A percentile compares a stretch with the other conserved stretches of the same genome.
phyloP scores from a whole-genome alignment of 2,329 filamentous ascomycete genomes.

The Calcarisporium arbuscula region DNA sequence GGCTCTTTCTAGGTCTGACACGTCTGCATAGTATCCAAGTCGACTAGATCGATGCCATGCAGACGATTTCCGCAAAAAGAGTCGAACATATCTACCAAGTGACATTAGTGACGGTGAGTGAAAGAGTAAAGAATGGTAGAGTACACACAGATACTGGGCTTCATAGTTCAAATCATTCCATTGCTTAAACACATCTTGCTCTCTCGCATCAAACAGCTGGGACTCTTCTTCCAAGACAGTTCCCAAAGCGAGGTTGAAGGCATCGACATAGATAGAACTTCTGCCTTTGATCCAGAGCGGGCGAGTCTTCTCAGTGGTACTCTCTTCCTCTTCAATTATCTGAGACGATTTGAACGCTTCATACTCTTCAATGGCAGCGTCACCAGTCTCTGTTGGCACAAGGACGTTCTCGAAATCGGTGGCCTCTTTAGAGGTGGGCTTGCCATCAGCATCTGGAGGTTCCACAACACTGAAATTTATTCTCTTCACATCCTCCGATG shows the following conservation, averaged over 20 bases:
- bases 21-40: conserved; percentile 75
- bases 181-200: conserved; percentile 67
- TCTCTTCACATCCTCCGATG: conserved; percentile 6
- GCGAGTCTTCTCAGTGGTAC: conserved; percentile 32
- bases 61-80: conserved; percentile 88
- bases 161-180: conserved; percentile 76
- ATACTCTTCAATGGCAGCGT: conserved; percentile 73
- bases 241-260: conserved; percentile 86
- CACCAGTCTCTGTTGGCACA: conserved; percentile 58
- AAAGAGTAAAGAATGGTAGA: background rate
- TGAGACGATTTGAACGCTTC: conserved; percentile 61
- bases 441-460: conserved; percentile 9
- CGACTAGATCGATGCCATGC: conserved; percentile 81
- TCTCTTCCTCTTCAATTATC: conserved; percentile 24
- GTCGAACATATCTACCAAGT: conserved; percentile 67
- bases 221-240: conserved; percentile 85
- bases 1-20: conserved; percentile 64
- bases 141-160: conserved; percentile 75
- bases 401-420: conserved; percentile 48
- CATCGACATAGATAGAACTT: conserved; percentile 93
- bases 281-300: conserved; percentile 62
- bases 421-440: too few relatives aligned
- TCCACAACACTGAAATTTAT: conserved; percentile 12
- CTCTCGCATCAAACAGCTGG: conserved; percentile 77
- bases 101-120: too few relatives aligned